Base-by-base conservation (phyloP, 2,329 filamentous ascomycete species). In the Penicillium sp. region DNA sequence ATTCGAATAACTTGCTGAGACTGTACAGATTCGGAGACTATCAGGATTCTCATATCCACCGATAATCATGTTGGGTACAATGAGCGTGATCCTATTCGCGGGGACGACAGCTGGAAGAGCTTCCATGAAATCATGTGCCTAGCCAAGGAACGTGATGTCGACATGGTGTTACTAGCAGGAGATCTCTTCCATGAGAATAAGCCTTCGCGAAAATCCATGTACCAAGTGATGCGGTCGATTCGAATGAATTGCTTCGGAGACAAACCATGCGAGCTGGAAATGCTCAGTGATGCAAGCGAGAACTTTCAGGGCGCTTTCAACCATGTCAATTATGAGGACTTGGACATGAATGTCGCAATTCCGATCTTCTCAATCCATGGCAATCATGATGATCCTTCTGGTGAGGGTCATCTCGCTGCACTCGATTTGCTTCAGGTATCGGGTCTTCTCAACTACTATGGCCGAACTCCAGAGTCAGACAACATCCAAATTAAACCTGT, bases 131-230 rank as follows among this genome's bases (percentile, higher is more conserved):
- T 97, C 57, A 91, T 99, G 88, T 88, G 86, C 60, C 77, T 97
- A 40, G 94, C 93, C 18, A 90, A 88, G 67, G 85, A 87, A 32
- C 82, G 88, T 69, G 94, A 99, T 77, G 94, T 99, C 61, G 94
- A 99, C 74, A 97, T 99, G 94, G 89, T 99, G 0, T 81, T 99
- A 2, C 85, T 99, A 4, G 93, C 88, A 3, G 94, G 94, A 44
- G 94, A 99, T 70, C 83, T 99, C 1, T 99, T 99, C 70, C 95
- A 99, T 71, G 93, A 99, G 64, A 99, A 99, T 73, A 96, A 96
- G 67, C 95, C 94, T 3, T 97, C 92, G 6, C 85, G 94, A 55
- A 96, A 97, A 69, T 88, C 92, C 27, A 90, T 99, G 83, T 97
- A 94, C 71, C 91, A 99, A 70, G 94, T 99, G 57, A 97, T 97